Evolutionary conservation across 2,329 filamentous ascomycete genomes (phyloP), one percentile per base, ranked within the genome.

Genomic region (Apiospora pterosperma): DNA sequence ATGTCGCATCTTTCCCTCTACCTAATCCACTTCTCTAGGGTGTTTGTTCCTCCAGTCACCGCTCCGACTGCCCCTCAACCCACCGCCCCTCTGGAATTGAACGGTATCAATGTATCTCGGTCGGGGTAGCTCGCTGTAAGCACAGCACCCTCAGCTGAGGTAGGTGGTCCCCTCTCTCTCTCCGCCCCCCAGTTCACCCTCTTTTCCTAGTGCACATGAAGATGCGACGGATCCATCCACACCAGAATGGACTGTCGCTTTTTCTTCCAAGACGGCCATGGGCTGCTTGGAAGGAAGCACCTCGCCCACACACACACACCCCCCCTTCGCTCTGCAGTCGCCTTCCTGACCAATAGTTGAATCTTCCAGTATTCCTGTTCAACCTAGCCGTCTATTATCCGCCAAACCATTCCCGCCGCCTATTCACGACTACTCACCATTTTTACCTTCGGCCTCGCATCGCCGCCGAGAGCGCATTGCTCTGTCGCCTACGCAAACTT

Each of bases 21-120:
- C 3, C n/a, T 23, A 34, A 52, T 10, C 44, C 44, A 34, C 44
- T 52, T 52, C 44, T 52, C 44, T 25, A 52, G 44, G 25, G n/a
- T n/a, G n/a, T n/a, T n/a, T 28, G 41, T n/a, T 52, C 44, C 48
- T 55, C 48, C 48, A 55, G 48, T 55, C 48, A 55, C 48, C 48
- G 48, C 48, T 55, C 48, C 48, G 48, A 28, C 21, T 55, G n/a
- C 48, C 48, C 48, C 28, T 34, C 25, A 55, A n/a, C 28, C 48
- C 48, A 23, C 44, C 44, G 44, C 44, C 44, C 44, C 44, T 28
- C 28, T 28, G 44, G 25, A 14, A 55, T 55, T 55, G 48, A 19
- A 34, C 48, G n/a, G n/a, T n/a, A n/a, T 28, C 28, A 55, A 55
- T 55, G 28, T n/a, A 55, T 34, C n/a, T n/a, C 48, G 48, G 48